Base-by-base conservation (phyloP, 345 rosid genomes). In the Barbarea vulgaris region DNA sequence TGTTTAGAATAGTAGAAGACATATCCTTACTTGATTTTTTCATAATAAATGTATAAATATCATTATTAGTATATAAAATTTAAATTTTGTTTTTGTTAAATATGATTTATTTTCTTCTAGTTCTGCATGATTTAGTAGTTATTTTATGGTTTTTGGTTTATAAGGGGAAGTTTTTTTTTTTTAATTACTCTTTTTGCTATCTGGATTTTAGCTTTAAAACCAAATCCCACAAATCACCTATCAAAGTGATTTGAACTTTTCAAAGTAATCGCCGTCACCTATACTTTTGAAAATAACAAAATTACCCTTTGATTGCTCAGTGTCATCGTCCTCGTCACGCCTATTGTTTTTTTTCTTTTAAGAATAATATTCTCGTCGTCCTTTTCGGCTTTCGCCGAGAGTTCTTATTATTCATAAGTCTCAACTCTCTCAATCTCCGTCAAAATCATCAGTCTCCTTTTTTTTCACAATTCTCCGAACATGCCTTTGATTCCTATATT, bases 211-310 rank as follows among this genome's bases (percentile, higher is more conserved):
- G 9, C 24, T 53, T 54, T 25, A 1, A 46, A 39, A 73, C 46
- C 34, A n/a, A 46, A 55, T 64, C 64, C 13, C 10, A 21, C 25
- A 19, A 57, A 14, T 50, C 24, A 67, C 51, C n/a, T 4, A 9
- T 60, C 34, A 56, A 57, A 56, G 51, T 25, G 51, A 34, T 25
- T 70, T 74, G 58, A 69, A 77, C 66, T 6, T 44, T 63, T 68
- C 66, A 77, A 77, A 70, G 42, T 3, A 62, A 71, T 51, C 48
- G 77, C 70, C 55, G 70, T 74, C 65, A 74, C 77, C 12, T 13
- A 27, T 0, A 15, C 19, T 37, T 39, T 3, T 3, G 4, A 57
- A 42, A 41, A 42, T 42, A 41, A 22, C 28, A 9, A 33, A 62
- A 51, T 14, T 31, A 28, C 69, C 62, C 56, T 55, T 39, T 62